A percentile compares a stretch with the other conserved stretches of the same genome.
phyloP scores from a whole-genome alignment of 768 basidiomycete genomes.

The Rhizopogon rudus region DNA sequence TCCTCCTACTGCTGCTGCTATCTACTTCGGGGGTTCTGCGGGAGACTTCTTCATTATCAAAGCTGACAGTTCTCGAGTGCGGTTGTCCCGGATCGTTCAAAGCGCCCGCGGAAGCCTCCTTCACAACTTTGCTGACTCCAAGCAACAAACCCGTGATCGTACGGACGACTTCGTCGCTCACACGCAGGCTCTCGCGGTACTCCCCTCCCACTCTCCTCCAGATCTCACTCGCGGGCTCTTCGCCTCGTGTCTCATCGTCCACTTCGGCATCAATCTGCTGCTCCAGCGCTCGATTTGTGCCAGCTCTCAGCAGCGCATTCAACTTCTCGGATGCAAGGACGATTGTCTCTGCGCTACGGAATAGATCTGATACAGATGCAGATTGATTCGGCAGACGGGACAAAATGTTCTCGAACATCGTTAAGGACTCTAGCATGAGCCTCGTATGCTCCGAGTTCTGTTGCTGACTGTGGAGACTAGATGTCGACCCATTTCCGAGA shows the following conservation, averaged over 20 bases:
- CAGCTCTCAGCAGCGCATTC: constrained; percentile 53
- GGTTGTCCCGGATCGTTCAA: constrained; percentile 29
- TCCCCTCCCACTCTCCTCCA: constrained; percentile 71
- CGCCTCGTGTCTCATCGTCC: constrained; percentile 34
- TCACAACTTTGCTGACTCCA: constrained; percentile 66
- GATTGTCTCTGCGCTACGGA: constrained; percentile 56
- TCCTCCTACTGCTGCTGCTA: too few relatives aligned
- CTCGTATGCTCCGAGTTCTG: constrained; percentile 53
- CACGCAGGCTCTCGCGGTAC: constrained; percentile 63
- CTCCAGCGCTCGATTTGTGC: constrained; percentile 58
- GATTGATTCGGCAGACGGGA: constrained; percentile 47
- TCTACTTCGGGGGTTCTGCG: too few relatives aligned
- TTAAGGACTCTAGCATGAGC: constrained; percentile 66
- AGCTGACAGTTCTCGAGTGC: too few relatives aligned
- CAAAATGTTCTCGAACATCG: constrained; percentile 66
- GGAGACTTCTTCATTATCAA: too few relatives aligned
- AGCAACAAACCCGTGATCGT: constrained; percentile 72
- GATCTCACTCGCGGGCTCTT: constrained; percentile 32
- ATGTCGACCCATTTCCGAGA: constrained; percentile 7
- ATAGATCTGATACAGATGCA: constrained; percentile 45
- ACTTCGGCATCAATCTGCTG: constrained; percentile 76
- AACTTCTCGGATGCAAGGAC: constrained; percentile 62
- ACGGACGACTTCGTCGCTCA: constrained; percentile 76
- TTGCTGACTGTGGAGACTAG: constrained; percentile 9
- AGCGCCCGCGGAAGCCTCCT: constrained; percentile 40